phyloP scores from a whole-genome alignment of 2,329 filamentous ascomycete genomes.

The Colletotrichum neosansevieriae region DNA sequence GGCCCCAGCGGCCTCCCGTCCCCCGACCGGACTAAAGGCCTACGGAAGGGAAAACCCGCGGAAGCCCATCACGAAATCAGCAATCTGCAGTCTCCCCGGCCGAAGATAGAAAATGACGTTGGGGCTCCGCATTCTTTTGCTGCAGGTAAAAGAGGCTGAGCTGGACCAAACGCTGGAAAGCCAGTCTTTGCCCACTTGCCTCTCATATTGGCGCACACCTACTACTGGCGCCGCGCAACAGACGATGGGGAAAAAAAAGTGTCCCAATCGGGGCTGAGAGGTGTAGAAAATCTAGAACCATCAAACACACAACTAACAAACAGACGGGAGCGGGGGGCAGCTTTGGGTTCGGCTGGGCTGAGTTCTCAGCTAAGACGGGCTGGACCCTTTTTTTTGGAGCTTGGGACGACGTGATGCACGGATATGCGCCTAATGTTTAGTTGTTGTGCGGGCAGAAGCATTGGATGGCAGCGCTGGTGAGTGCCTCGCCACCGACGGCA shows the following conservation, averaged over 20 bases:
- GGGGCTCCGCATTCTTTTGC: neutral
- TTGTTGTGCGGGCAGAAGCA: too few relatives aligned
- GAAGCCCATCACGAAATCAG: neutral
- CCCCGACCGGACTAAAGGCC: neutral
- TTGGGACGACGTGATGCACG: constrained; percentile 5
- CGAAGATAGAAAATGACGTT: neutral
- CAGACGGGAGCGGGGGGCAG: neutral
- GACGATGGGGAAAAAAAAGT: neutral
- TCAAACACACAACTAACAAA: neutral
- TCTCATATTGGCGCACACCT: neutral
- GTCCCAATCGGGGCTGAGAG: neutral
- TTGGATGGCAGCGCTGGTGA: too few relatives aligned
- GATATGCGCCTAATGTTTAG: neutral
- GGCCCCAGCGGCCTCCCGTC: neutral
- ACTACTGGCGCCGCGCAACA: too few relatives aligned
- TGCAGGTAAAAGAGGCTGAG: neutral
- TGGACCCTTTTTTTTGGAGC: neutral
- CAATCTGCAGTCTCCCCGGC: constrained; percentile 6
- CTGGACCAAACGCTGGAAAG: neutral
- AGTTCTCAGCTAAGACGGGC: neutral
- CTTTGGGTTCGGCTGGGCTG: neutral
- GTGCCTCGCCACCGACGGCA: too few relatives aligned
- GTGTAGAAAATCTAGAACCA: neutral
- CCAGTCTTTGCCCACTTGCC: neutral
- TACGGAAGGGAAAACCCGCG: neutral